Conservation (phyloP, 768 basidiomycete species). For the Calocybe cyanea region DNA sequence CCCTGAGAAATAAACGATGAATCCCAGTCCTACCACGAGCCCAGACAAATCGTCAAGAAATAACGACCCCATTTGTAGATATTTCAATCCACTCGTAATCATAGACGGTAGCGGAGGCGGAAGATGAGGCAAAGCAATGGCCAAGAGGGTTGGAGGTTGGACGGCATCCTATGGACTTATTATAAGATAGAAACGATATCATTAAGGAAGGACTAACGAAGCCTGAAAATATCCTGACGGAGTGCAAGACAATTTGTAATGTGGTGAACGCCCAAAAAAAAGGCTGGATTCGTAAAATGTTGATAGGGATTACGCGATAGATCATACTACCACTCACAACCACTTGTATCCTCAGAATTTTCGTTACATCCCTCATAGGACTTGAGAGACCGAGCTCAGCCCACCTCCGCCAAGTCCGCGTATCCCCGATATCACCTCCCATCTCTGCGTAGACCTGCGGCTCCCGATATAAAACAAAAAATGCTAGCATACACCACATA, state of each 20-base stretch:
- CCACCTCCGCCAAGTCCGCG: slow-evolving; percentile 58
- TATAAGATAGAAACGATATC: neutral
- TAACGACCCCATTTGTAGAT: slow-evolving; percentile 61
- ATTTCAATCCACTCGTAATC: slow-evolving; percentile 62
- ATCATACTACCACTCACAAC: slow-evolving; percentile 41
- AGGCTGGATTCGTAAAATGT: slow-evolving; percentile 38
- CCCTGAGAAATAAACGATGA: slow-evolving; percentile 53
- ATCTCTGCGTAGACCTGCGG: slow-evolving; percentile 45
- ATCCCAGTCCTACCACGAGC: slow-evolving; percentile 66
- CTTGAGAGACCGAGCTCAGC: slow-evolving; percentile 43
- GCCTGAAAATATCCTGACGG: slow-evolving; percentile 65
- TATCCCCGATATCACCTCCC: slow-evolving; percentile 23
- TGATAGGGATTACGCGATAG: neutral
- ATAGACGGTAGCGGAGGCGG: slow-evolving; percentile 60
- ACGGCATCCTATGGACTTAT: slow-evolving; percentile 47
- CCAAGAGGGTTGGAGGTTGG: slow-evolving; percentile 55
- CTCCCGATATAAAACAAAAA: slow-evolving; percentile 66
- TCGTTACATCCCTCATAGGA: slow-evolving; percentile 26
- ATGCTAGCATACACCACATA: slow-evolving; percentile 62
- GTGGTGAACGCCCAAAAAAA: slow-evolving; percentile 84
- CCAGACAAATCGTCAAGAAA: slow-evolving; percentile 73
- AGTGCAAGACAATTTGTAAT: slow-evolving; percentile 67
- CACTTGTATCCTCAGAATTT: slow-evolving; percentile 42
- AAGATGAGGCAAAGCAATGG: slow-evolving; percentile 59
- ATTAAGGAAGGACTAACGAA: slow-evolving; percentile 42